Evolutionary conservation across 441 rosid genomes (phyloP).

Genomic region (Hura crepitans): DNA sequence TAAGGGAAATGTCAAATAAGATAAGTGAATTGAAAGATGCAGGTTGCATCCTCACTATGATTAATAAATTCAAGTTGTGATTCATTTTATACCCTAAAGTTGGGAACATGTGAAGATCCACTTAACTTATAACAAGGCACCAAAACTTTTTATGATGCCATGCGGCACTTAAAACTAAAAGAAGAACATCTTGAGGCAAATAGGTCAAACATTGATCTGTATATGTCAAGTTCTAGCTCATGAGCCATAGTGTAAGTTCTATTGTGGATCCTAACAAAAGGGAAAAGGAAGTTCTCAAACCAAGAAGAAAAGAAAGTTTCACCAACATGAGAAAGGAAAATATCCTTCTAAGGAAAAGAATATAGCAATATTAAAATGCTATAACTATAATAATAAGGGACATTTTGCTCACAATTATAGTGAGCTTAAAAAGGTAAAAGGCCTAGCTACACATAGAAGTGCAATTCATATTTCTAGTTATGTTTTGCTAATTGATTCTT

Average conservation of each 20-base stretch:
- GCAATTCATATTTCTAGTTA: too few species aligned
- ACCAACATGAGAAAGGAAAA: background rate
- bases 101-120: slow-evolving; percentile 1
- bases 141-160: background rate
- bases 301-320: too few species aligned
- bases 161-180: background rate
- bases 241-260: too few species aligned
- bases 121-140: slow-evolving; percentile 1
- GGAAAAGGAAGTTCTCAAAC: too few species aligned
- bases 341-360: too few species aligned
- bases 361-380: background rate
- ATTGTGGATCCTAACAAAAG: background rate
- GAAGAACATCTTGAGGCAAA: background rate
- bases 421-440: too few species aligned
- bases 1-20: background rate
- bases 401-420: background rate
- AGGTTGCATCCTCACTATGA: background rate
- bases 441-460: too few species aligned
- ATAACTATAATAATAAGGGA: background rate
- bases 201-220: too few species aligned
- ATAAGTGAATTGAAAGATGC: background rate
- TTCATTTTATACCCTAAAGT: background rate
- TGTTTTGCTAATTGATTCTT: too few species aligned
- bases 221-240: too few species aligned
- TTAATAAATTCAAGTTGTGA: background rate